Base-by-base conservation (phyloP, 495 filamentous ascomycete genomes). In the Penicillium diatomitis region DNA sequence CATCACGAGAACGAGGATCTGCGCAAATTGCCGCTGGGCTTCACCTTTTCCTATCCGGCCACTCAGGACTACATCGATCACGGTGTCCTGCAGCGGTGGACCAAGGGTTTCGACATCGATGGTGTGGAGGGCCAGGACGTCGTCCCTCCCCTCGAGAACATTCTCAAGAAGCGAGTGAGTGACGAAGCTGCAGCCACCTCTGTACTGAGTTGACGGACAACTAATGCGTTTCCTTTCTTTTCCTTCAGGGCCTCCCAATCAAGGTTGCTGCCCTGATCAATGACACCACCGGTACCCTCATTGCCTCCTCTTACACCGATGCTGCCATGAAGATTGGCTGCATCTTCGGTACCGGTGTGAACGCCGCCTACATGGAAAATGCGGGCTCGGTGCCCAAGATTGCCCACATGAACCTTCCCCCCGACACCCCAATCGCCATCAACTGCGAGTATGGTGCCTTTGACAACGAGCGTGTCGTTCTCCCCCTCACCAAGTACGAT, bases 381-480 rank as follows among this genome's bases (percentile, higher is more conserved):
- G 84, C 79, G 50, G 91, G 90, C 35, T 89, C 86, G 2, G 82
- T 97, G 37, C 91, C 91, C 53, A 98, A 98, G 74, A 78, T 98
- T 38, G 90, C 86, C 7, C 86, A 96, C 73, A 78, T 94, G 77
- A 90, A 91, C 51, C 78, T 98, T n/a, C 87, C 88, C 36, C 79
- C 90, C 2, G 82, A 90, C 47, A 84, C 85, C 63, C 89, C 87
- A 41, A 91, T 98, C 70, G 92, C 90, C 39, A 98, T 98, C 72
- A 98, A 98, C 76, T 98, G 92, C 74, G 92, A 98, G 69, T 98
- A 90, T 77, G 92, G 92, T 42, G 94, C 92, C 44, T 98, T 98
- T 63, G 92, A 98, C 70, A 97, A 96, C 67, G 90, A 98, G 69
- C 86, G 91, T 70, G 74, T 86, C 46, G 85, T 98, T 41, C 83